Conservation (phyloP, 1,284 basidiomycete genomes). For the Cerrena zonata region DNA sequence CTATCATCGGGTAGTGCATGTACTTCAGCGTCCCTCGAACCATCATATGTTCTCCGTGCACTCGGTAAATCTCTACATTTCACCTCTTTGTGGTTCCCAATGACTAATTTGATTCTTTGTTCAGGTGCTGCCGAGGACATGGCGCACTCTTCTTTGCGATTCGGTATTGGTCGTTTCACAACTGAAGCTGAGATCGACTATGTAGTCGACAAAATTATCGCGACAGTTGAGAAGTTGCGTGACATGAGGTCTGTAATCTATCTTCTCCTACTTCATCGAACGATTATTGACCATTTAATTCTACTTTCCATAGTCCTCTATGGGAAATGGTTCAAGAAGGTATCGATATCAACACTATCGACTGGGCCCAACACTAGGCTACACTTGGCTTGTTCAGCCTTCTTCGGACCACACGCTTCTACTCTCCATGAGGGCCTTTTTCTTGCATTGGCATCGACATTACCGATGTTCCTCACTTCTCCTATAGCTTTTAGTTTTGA, state of each 20-base stretch:
- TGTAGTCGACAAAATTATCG: conserved; percentile 84
- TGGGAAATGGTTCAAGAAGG: conserved; percentile 99
- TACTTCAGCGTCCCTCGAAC: conserved; percentile 96
- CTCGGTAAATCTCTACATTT: conserved; percentile 53
- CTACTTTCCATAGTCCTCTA: conserved; percentile 55
- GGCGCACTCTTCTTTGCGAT: conserved; percentile 96
- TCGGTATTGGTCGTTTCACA: conserved; percentile 97
- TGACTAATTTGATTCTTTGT: conserved; percentile 10
- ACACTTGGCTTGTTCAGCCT: no score
- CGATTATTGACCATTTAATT: conserved; percentile 3
- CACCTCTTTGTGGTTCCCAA: conserved; percentile 5
- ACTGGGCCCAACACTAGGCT: conserved; percentile 74
- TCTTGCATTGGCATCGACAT: no score
- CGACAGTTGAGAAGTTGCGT: conserved; percentile 71
- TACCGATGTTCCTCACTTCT: no score
- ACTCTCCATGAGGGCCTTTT: no score
- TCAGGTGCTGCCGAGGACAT: conserved; percentile 96
- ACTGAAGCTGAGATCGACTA: conserved; percentile 97
- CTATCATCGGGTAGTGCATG: conserved; percentile 97
- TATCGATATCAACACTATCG: conserved; percentile 87
- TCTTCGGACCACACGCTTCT: no score
- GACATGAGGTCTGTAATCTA: conserved; percentile 58
- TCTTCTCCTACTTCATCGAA: background rate
- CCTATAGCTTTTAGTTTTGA: no score
- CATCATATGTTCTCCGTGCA: conserved; percentile 95